A percentile compares a stretch with the other conserved stretches of the same genome.
These are phyloP conservation scores for Ganoderma lucidum DNA, from an alignment of 1,284 basidiomycete genomes.

Conservation along the genomic window DNA sequence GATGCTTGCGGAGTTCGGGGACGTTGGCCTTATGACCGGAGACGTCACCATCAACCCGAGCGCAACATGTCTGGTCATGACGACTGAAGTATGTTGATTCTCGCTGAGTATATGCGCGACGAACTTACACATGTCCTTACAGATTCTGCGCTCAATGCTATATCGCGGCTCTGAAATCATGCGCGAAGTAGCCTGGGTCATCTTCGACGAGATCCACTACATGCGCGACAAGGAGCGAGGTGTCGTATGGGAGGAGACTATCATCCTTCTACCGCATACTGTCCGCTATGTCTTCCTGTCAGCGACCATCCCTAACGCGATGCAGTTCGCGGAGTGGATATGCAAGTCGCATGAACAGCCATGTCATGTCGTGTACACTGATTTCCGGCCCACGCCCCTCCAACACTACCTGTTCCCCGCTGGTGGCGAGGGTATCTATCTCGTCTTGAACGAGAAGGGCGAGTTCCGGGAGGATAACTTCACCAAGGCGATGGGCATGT, in stretches of 20 bases:
- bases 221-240: constrained; percentile 97
- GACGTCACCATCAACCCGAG: constrained; percentile 99
- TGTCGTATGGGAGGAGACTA: constrained; percentile 92
- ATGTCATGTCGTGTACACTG: constrained; percentile 99
- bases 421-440: constrained; percentile 96
- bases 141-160: constrained; percentile 99
- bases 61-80: constrained; percentile 98
- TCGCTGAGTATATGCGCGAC: neutral
- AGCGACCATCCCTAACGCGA: constrained; percentile 99
- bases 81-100: constrained; percentile 84
- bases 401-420: constrained; percentile 99
- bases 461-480: constrained; percentile 99
- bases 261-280: constrained; percentile 95
- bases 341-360: constrained; percentile 97
- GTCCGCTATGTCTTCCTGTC: constrained; percentile 99
- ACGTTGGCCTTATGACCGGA: constrained; percentile 99
- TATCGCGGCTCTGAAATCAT: constrained; percentile 99
- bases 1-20: constrained; percentile 95
- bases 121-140: neutral
- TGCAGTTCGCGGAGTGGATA: constrained; percentile 99
- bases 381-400: constrained; percentile 97
- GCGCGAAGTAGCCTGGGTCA: constrained; percentile 99
- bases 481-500: constrained; percentile 95
- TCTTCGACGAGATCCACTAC: constrained; percentile 99
- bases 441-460: constrained; percentile 97